Conservation (phyloP, 192 early-diverging fungal species). For the Thoreauomyces humboldtii region DNA sequence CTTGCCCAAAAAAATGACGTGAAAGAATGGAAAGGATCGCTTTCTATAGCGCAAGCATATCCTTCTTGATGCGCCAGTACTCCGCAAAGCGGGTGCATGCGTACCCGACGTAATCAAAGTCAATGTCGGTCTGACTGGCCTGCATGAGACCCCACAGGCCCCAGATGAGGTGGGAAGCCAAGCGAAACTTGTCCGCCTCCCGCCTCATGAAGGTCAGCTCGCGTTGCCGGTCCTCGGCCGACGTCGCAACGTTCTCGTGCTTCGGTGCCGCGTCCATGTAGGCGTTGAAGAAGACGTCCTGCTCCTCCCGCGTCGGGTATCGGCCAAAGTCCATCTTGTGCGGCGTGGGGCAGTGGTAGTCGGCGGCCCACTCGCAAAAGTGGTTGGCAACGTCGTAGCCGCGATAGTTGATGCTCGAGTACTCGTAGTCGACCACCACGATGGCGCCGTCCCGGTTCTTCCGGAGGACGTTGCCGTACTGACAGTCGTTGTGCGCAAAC, state of each 20-base stretch:
- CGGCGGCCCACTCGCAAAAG: constrained; percentile 81
- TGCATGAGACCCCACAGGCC: constrained; percentile 55
- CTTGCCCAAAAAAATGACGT: too few relatives aligned
- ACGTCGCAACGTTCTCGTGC: too few relatives aligned
- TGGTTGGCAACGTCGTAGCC: constrained; percentile 93
- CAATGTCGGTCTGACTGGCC: constrained; percentile 80
- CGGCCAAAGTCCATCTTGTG: not conserved
- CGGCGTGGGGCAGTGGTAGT: constrained; percentile 9
- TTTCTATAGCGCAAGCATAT: not conserved
- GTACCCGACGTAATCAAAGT: constrained; percentile 91
- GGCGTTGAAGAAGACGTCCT: constrained; percentile 47
- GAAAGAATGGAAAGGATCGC: too few relatives aligned
- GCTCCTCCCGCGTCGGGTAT: constrained; percentile 1
- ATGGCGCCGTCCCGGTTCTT: constrained; percentile 55
- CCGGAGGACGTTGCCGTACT: constrained; percentile 88
- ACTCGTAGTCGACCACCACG: constrained; percentile 88
- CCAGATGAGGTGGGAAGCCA: constrained; percentile 89
- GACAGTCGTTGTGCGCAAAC: constrained; percentile 87
- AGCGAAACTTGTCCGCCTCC: constrained; percentile 73
- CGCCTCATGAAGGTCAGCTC: constrained; percentile 43
- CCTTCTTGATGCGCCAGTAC: constrained; percentile 42
- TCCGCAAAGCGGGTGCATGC: constrained; percentile 73
- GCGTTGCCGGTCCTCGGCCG: too few relatives aligned
- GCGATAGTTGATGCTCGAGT: constrained; percentile 76
- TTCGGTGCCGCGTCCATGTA: constrained; percentile 67